A percentile compares a stretch with the other conserved stretches of the same genome.
These are phyloP conservation scores for Carex arenaria DNA, from an alignment of 202 grass and related monocot species.

Conservation along the genomic window DNA sequence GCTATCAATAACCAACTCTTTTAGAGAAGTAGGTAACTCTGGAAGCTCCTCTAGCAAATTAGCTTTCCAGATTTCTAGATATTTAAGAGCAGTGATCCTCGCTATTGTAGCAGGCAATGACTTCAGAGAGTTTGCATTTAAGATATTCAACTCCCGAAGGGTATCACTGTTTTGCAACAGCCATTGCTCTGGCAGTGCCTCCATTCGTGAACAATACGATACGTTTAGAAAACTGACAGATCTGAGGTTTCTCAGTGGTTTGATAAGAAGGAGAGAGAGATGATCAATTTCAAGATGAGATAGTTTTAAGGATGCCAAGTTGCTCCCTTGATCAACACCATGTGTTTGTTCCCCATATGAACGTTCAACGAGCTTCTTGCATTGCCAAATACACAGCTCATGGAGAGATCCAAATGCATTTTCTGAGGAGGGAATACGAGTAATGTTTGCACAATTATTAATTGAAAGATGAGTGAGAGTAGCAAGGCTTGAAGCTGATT, in stretches of 20 bases:
- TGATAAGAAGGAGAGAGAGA: neutral
- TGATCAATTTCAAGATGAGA: neutral
- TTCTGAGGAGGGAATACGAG: no score
- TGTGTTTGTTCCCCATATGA: neutral
- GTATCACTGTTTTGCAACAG: neutral
- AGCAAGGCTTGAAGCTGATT: no score
- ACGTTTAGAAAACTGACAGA: neutral
- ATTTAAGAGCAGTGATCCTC: neutral
- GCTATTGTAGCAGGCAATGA: neutral
- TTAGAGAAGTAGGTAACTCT: neutral
- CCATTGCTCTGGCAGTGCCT: neutral
- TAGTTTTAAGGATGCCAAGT: neutral
- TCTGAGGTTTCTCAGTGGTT: neutral
- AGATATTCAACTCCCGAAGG: neutral
- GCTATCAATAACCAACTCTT: no score
- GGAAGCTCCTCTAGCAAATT: neutral
- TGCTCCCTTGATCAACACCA: no score
- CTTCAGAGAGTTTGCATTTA: neutral
- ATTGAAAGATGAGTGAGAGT: no score
- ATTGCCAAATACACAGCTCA: neutral
- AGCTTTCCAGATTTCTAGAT: neutral
- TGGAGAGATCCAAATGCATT: neutral
- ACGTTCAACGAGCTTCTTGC: neutral
- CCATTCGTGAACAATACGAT: neutral
- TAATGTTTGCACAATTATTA: no score